phyloP scores from a whole-genome alignment of 75 land plant species.

The Picea glauca region DNA sequence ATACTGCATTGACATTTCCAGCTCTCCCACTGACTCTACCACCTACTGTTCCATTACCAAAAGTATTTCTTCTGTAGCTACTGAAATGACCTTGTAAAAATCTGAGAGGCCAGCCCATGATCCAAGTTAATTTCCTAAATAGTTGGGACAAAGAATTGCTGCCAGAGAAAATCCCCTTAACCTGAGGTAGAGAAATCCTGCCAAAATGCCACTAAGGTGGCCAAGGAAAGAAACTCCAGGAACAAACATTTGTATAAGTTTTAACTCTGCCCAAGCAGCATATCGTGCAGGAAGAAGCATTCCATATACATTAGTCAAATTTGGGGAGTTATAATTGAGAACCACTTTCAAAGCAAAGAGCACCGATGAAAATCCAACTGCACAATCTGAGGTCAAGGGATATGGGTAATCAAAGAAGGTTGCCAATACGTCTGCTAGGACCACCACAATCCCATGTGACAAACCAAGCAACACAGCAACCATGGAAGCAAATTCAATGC shows the following conservation, averaged over 20 bases:
- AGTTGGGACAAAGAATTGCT: conserved; percentile 23
- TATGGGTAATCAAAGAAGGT: conserved; percentile 43
- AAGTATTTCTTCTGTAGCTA: conserved; percentile 15
- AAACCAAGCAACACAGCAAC: conserved; percentile 63
- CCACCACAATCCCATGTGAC: conserved; percentile 75
- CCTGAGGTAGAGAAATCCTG: conserved; percentile 66
- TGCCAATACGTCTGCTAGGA: conserved; percentile 47
- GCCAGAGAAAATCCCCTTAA: conserved; percentile 33
- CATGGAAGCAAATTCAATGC: conserved; percentile 76
- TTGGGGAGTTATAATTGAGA: conserved; percentile 51
- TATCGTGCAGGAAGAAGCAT: conserved; percentile 58
- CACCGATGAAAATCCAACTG: conserved; percentile 89
- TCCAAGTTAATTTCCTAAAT: conserved; percentile 21
- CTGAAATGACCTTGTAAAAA: conserved; percentile 15
- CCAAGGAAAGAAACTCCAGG: conserved; percentile 88
- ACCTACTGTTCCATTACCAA: conserved; percentile 56
- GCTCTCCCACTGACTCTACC: background rate
- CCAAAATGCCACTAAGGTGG: conserved; percentile 83
- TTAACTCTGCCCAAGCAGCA: conserved; percentile 90
- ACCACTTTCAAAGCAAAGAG: conserved; percentile 92
- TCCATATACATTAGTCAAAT: conserved; percentile 59
- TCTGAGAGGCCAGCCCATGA: conserved; percentile 47
- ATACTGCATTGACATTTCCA: conserved; percentile 18
- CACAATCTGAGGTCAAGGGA: conserved; percentile 55
- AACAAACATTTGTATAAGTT: conserved; percentile 79